A percentile compares a stretch with the other conserved stretches of the same genome.
Conservation (phyloP, 805 yeast genomes). For the Yarrowia bubula region DNA sequence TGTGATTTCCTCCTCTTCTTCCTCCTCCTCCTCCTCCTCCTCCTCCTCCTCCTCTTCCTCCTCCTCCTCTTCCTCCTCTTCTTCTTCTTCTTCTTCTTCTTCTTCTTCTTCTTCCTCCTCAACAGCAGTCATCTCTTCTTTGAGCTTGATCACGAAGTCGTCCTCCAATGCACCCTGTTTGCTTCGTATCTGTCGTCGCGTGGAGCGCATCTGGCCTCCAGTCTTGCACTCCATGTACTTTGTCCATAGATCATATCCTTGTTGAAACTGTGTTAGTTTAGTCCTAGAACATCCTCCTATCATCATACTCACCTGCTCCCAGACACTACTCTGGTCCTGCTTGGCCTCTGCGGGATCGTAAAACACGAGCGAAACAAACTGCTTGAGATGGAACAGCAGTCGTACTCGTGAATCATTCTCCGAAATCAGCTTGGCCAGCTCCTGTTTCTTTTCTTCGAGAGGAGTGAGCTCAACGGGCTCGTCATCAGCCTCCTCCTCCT, state of each 20-base stretch:
- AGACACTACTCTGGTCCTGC: slow-evolving; percentile 37
- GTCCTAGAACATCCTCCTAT: too few species aligned
- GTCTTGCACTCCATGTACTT: slow-evolving; percentile 32
- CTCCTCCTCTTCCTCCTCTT: slow-evolving; percentile 10
- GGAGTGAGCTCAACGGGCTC: neutral
- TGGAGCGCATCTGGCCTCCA: slow-evolving; percentile 38
- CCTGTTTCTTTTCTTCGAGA: slow-evolving; percentile 24
- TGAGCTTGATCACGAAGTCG: slow-evolving; percentile 32
- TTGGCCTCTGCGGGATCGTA: slow-evolving; percentile 42
- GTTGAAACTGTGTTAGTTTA: slow-evolving; percentile 34
- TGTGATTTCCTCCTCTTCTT: neutral
- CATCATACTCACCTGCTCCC: slow-evolving; percentile 30
- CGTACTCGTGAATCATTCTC: slow-evolving; percentile 41
- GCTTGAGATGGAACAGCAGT: slow-evolving; percentile 42
- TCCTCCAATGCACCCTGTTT: slow-evolving; percentile 24
- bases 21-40: slow-evolving; percentile 19
- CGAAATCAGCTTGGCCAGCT: slow-evolving; percentile 33
- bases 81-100: neutral
- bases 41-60: slow-evolving; percentile 21
- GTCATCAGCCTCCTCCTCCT: neutral
- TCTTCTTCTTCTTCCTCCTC: slow-evolving; percentile 18
- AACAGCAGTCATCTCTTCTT: slow-evolving; percentile 34
- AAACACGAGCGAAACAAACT: slow-evolving; percentile 42
- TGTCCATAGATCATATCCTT: slow-evolving; percentile 44
- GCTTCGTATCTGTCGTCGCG: slow-evolving; percentile 34